Evolutionary conservation across 2,329 filamentous ascomycete species (phyloP).

Genomic region (Penicillium hordei): DNA sequence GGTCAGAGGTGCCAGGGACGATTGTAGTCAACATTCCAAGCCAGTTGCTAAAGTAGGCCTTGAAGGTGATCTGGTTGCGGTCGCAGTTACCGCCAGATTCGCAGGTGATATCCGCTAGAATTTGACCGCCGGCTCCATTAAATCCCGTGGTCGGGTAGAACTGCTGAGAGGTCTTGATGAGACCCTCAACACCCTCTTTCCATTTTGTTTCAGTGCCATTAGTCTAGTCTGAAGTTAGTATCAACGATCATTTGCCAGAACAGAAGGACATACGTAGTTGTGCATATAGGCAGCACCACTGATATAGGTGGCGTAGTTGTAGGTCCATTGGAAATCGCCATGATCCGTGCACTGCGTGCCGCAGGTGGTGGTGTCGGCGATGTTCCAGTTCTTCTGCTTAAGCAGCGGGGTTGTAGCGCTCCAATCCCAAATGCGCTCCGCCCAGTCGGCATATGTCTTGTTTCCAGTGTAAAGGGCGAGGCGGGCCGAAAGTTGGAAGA

Average conservation of each 20-base stretch:
- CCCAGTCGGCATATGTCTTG: constrained; percentile 76
- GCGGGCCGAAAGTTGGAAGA: constrained; percentile 62
- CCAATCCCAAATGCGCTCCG: constrained; percentile 65
- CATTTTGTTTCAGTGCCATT: constrained; percentile 50
- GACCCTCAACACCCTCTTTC: constrained; percentile 57
- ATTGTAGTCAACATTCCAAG: constrained; percentile 62
- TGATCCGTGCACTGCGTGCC: constrained; percentile 52
- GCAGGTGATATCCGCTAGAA: constrained; percentile 68
- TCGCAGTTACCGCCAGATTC: constrained; percentile 64
- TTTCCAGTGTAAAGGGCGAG: constrained; percentile 78
- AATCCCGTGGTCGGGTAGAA: constrained; percentile 53
- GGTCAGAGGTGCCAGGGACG: constrained; percentile 57
- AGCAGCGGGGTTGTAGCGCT: constrained; percentile 53
- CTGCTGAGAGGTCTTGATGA: constrained; percentile 52
- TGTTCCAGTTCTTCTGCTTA: constrained; percentile 52
- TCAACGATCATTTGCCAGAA: neutral
- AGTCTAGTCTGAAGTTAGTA: constrained; percentile 33
- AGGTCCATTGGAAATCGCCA: constrained; percentile 58
- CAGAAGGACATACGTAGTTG: constrained; percentile 45
- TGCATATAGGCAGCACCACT: constrained; percentile 60
- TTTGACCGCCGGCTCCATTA: constrained; percentile 42
- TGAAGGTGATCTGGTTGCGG: constrained; percentile 71
- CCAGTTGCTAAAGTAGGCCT: constrained; percentile 69
- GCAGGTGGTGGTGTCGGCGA: constrained; percentile 55
- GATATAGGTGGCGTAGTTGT: constrained; percentile 58